Conservation (phyloP, 192 early-diverging fungal genomes). For the Backusella mclennaniae region DNA sequence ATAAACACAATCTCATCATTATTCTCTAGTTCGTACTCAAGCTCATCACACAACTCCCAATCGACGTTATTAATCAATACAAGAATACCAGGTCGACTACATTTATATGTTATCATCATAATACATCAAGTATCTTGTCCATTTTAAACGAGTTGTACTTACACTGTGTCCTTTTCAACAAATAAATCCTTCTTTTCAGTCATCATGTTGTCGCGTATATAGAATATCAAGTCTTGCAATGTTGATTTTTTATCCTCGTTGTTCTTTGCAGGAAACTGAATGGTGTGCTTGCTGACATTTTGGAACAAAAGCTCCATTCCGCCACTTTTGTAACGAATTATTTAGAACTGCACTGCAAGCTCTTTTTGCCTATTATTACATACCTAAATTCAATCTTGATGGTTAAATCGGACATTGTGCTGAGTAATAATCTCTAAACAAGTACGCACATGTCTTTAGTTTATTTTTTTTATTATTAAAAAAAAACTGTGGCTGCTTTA, state of each 20-base stretch:
- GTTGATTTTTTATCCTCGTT: constrained; percentile 42
- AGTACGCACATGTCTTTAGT: no score
- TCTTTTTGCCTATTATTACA: neutral
- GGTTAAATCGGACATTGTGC: neutral
- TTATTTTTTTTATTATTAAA: neutral
- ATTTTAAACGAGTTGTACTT: constrained; percentile 27
- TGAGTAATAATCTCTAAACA: neutral
- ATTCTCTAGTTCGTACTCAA: constrained; percentile 78
- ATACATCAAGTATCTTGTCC: no score
- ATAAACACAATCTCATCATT: constrained; percentile 90
- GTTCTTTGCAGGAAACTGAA: constrained; percentile 46
- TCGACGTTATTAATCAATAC: constrained; percentile 94
- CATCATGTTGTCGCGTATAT: constrained; percentile 68
- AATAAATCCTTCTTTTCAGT: constrained; percentile 85
- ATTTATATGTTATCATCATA: no score
- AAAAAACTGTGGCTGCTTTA: neutral
- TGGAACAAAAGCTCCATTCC: constrained; percentile 93
- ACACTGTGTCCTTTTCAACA: constrained; percentile 78
- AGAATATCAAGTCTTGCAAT: constrained; percentile 67
- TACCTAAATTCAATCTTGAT: constrained; percentile 13
- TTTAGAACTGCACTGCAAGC: neutral
- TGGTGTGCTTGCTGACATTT: constrained; percentile 58
- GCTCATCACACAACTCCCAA: constrained; percentile 93
- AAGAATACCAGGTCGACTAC: constrained; percentile 90
- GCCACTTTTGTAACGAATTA: constrained; percentile 51